Evolutionary conservation across 1,284 basidiomycete species (phyloP).

Genomic region (Peniophora sp.): DNA sequence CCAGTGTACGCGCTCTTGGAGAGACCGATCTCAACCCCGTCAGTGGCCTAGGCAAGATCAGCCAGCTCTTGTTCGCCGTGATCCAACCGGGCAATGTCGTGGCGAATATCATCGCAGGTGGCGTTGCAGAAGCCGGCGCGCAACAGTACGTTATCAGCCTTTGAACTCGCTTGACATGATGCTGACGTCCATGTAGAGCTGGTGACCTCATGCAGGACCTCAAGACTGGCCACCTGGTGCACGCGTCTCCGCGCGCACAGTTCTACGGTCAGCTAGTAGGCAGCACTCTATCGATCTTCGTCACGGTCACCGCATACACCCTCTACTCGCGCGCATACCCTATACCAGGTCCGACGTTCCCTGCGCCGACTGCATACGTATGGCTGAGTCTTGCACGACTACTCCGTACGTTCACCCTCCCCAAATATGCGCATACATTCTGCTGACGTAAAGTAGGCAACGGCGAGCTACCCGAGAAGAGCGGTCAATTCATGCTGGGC

Average conservation of each 20-base stretch:
- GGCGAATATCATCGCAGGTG: slow-evolving; percentile 94
- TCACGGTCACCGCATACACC: slow-evolving; percentile 82
- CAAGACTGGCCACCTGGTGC: slow-evolving; percentile 89
- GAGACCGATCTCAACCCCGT: slow-evolving; percentile 94
- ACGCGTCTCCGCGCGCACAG: slow-evolving; percentile 80
- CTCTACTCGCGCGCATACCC: slow-evolving; percentile 84
- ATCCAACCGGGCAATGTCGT: slow-evolving; percentile 92
- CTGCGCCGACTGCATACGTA: slow-evolving; percentile 87
- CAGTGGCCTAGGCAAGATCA: slow-evolving; percentile 91
- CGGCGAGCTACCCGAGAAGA: slow-evolving; percentile 75
- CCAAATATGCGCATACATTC: not conserved
- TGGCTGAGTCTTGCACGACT: slow-evolving; percentile 90
- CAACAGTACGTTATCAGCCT: slow-evolving; percentile 61
- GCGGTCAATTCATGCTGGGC: slow-evolving; percentile 71
- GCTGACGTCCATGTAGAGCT: slow-evolving; percentile 42
- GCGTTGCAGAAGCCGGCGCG: slow-evolving; percentile 93
- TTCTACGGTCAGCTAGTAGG: slow-evolving; percentile 89
- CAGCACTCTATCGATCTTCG: slow-evolving; percentile 78
- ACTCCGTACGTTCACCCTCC: slow-evolving; percentile 49
- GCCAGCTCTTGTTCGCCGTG: slow-evolving; percentile 89
- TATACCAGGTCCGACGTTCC: slow-evolving; percentile 86
- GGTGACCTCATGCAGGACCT: slow-evolving; percentile 98
- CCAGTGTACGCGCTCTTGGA: slow-evolving; percentile 81
- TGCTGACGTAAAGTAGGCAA: slow-evolving; percentile 43
- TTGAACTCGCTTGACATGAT: not conserved